Evolutionary conservation across 2,329 filamentous ascomycete species (phyloP).

Genomic region (Calycina marina): DNA sequence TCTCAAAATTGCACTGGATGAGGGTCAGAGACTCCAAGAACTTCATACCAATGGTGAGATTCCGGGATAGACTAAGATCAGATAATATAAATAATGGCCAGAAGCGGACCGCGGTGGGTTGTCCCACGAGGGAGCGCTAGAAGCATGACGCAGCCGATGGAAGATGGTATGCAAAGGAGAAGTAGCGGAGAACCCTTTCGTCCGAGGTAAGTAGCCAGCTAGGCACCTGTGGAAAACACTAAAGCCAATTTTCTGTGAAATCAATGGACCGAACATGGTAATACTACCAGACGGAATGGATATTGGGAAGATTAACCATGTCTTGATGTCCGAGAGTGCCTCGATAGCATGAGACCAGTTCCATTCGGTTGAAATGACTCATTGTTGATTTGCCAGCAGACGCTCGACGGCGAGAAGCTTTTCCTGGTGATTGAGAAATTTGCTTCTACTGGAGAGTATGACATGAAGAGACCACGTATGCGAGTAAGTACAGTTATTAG

Average conservation of each 20-base stretch:
- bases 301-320: constrained; percentile 19
- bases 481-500: background rate
- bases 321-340: constrained; percentile 21
- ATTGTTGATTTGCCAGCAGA: constrained; percentile 39
- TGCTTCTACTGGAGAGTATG: constrained; percentile 19
- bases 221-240: no score
- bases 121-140: constrained; percentile 32
- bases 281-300: constrained; percentile 9
- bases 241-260: constrained; percentile 28
- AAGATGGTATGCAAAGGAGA: constrained; percentile 39
- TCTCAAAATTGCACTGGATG: no score
- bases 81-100: constrained; percentile 31
- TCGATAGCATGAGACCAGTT: constrained; percentile 31
- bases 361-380: constrained; percentile 36
- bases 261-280: constrained; percentile 21
- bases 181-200: constrained; percentile 40
- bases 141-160: constrained; percentile 39
- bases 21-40: no score
- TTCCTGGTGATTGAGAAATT: constrained; percentile 34
- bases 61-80: constrained; percentile 44
- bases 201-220: constrained; percentile 36
- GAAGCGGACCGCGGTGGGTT: constrained; percentile 32
- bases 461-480: constrained; percentile 15
- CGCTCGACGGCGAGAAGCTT: constrained; percentile 39
- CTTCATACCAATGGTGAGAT: no score